Evolutionary conservation across 2,329 filamentous ascomycete species (phyloP), one percentile per base, ranked within the genome.

Genomic region (Aspergillus aculeatinus): DNA sequence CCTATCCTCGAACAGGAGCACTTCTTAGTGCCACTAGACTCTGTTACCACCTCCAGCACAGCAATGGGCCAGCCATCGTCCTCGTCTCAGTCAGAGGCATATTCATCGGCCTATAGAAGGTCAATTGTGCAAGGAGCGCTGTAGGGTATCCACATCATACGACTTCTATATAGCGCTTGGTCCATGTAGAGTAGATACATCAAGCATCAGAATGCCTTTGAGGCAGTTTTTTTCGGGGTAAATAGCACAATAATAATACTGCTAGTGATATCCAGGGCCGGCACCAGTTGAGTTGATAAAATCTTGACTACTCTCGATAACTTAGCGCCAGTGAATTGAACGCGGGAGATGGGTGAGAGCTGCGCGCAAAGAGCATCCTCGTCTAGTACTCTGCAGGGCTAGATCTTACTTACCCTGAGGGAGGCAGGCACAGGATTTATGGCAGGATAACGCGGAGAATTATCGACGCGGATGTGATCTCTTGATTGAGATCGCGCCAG

Each of bases 121-220:
- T 56, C 12, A 49, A 52, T 50, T 29, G 59, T 58, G 55, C 55
- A 58, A 58, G 55, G 47, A 39, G 51, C 21, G 56, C 49, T 51
- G 48, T 60, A 56, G 51, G 52, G 48, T 56, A 48, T 51, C 48
- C 53, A 55, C 53, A 55, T 55, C 53, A 21, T 55, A 55, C 53
- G 42, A 55, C 53, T 55, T 19, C 42, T 35, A 31, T 35, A 48
- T 48, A 27, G 23, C 53, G 29, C 31, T 33, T 25, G 27, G 27
- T 16, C 6, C 39, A 44, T 23, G 25, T 35, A 7, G 31, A 48
- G 53, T 55, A 48, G 53, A 55, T 47, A 55, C n/a, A 48, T 48
- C 53, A 35, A 42, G 33, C 53, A 48, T 33, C 29, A 35, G n/a
- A 29, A 5, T 19, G 39, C 14, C 16, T 19, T 44, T 44, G 14